phyloP scores from a whole-genome alignment of 345 rosid genomes.

The Mercurialis annua region DNA sequence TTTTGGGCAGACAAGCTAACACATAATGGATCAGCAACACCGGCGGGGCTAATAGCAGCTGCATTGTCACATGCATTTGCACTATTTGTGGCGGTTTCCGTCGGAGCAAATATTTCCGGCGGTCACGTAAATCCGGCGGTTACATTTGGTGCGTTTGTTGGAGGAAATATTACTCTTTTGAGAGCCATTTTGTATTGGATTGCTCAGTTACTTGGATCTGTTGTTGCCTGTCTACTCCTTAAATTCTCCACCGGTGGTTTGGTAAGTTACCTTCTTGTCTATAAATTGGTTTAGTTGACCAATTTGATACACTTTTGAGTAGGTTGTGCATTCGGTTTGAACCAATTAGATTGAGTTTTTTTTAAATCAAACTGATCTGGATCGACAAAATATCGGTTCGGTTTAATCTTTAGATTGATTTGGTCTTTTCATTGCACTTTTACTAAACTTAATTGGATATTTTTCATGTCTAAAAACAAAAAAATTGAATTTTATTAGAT shows the following conservation, averaged over 20 bases:
- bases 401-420: no score
- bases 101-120: slow-evolving; percentile 25
- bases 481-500: no score
- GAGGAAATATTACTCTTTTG: slow-evolving; percentile 22
- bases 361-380: no score
- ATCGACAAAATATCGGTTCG: no score
- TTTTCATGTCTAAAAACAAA: no score
- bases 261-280: slow-evolving; percentile 1
- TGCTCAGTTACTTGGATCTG: slow-evolving; percentile 25
- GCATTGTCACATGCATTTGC: slow-evolving; percentile 24
- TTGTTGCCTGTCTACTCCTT: slow-evolving; percentile 26
- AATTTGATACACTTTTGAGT: not conserved
- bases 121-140: slow-evolving; percentile 28
- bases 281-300: not conserved
- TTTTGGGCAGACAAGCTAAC: slow-evolving; percentile 31
- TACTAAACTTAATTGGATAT: no score
- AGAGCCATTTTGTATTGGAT: slow-evolving; percentile 26
- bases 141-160: slow-evolving; percentile 24
- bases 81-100: slow-evolving; percentile 25
- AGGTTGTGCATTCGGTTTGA: not conserved
- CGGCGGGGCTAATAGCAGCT: slow-evolving; percentile 22
- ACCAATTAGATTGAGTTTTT: no score
- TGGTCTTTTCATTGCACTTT: no score
- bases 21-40: slow-evolving; percentile 26
- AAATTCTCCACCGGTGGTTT: slow-evolving; percentile 20